These are phyloP conservation scores for Talaromyces islandicus DNA, from an alignment of 2,329 filamentous ascomycete species.

Conservation along the genomic window DNA sequence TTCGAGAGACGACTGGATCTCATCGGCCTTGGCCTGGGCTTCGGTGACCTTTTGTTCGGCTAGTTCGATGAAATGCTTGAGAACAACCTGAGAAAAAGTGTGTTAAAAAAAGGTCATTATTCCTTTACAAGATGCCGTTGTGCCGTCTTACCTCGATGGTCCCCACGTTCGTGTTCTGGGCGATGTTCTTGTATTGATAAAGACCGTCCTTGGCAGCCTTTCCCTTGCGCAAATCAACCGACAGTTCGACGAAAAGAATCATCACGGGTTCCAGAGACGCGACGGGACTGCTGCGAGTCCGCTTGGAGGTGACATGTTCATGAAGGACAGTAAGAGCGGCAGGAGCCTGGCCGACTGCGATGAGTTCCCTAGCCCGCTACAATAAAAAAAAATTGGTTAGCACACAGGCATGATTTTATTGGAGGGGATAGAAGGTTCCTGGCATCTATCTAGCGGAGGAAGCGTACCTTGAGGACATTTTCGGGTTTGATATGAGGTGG, in stretches of 20 bases:
- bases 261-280: slow-evolving; percentile 95
- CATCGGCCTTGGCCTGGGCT: slow-evolving; percentile 91
- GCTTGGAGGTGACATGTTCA: slow-evolving; percentile 98
- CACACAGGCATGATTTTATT: neutral
- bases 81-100: slow-evolving; percentile 58
- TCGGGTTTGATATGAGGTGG: slow-evolving; percentile 96
- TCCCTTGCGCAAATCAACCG: slow-evolving; percentile 94
- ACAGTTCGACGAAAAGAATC: slow-evolving; percentile 94
- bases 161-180: slow-evolving; percentile 95
- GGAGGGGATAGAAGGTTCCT: neutral
- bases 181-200: slow-evolving; percentile 99
- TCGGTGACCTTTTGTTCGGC: slow-evolving; percentile 94
- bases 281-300: slow-evolving; percentile 95
- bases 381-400: neutral
- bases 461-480: slow-evolving; percentile 81
- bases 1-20: slow-evolving; percentile 83
- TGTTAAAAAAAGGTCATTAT: neutral
- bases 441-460: slow-evolving; percentile 3
- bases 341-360: slow-evolving; percentile 88
- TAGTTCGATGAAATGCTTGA: slow-evolving; percentile 97
- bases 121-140: neutral
- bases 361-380: slow-evolving; percentile 90
- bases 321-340: slow-evolving; percentile 92
- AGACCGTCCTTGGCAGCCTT: slow-evolving; percentile 98
- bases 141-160: slow-evolving; percentile 76